A percentile compares a stretch with the other conserved stretches of the same genome.
phyloP scores from a whole-genome alignment of 1,284 basidiomycete species.

The Pulchroboletus neoregius region DNA sequence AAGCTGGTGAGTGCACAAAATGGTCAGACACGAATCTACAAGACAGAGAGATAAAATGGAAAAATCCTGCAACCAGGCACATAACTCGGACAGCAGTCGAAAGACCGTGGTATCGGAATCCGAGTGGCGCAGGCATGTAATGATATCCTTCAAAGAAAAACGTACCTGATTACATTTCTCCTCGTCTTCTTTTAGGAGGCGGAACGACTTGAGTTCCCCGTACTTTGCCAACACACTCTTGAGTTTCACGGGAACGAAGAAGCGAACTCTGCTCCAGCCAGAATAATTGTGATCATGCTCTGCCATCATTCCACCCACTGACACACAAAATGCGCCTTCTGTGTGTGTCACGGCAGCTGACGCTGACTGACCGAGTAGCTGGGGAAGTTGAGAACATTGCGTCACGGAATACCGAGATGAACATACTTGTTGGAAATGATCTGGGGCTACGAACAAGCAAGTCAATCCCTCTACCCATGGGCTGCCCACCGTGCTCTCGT shows the following conservation, averaged over 20 bases:
- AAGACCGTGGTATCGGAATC: constrained; percentile 1
- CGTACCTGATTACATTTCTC: constrained; percentile 31
- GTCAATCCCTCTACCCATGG: constrained; percentile 27
- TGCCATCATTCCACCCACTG: constrained; percentile 28
- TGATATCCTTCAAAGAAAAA: constrained; percentile 7
- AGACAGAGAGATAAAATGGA: constrained; percentile 1
- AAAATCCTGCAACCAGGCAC: constrained; percentile 1
- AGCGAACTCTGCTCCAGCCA: constrained; percentile 21
- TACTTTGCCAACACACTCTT: constrained; percentile 32
- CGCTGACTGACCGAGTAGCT: constrained; percentile 42
- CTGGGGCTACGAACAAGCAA: constrained; percentile 33
- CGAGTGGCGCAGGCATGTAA: no score
- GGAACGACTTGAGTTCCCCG: constrained; percentile 33
- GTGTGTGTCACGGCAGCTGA: constrained; percentile 37
- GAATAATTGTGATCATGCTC: constrained; percentile 22
- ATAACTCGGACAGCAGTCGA: constrained; percentile 8
- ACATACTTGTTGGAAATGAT: constrained; percentile 30
- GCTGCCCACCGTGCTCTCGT: constrained; percentile 16
- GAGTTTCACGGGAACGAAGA: constrained; percentile 31
- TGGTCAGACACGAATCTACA: constrained; percentile 19
- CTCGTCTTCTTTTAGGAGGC: constrained; percentile 28
- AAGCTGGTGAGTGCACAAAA: constrained; percentile 29
- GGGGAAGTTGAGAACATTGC: constrained; percentile 4
- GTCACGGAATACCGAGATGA: neutral
- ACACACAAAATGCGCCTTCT: constrained; percentile 42